A percentile compares a stretch with the other conserved stretches of the same genome.
Evolutionary conservation across 1,284 basidiomycete genomes (phyloP).

Genomic region (Apiotrichum porosum): DNA sequence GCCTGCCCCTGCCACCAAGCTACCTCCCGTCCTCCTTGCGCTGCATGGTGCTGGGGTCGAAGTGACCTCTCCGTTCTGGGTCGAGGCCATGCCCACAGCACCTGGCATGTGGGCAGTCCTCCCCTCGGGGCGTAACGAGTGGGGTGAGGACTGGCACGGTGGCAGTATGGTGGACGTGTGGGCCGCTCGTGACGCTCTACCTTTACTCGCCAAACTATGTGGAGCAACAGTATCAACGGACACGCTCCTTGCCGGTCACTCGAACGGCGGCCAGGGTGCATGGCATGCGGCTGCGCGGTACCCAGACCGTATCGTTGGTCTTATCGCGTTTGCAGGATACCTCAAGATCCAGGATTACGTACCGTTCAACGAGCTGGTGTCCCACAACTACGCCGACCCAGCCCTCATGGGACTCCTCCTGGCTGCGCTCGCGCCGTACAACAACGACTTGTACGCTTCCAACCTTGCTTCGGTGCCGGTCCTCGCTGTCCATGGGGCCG

Average conservation of each 20-base stretch:
- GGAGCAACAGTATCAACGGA: neutral
- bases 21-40: constrained; percentile 34
- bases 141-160: constrained; percentile 50
- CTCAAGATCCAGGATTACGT: constrained; percentile 82
- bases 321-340: constrained; percentile 68
- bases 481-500: constrained; percentile 71
- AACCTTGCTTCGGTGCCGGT: constrained; percentile 64
- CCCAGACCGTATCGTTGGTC: constrained; percentile 71
- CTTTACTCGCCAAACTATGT: neutral
- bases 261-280: constrained; percentile 86
- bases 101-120: constrained; percentile 37
- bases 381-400: constrained; percentile 67
- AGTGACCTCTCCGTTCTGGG: constrained; percentile 19
- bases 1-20: neutral
- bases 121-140: constrained; percentile 42
- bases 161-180: constrained; percentile 38
- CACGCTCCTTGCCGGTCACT: constrained; percentile 68
- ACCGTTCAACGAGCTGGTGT: constrained; percentile 58
- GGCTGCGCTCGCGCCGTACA: constrained; percentile 68
- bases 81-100: constrained; percentile 23
- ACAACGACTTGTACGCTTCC: constrained; percentile 76
- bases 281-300: constrained; percentile 72
- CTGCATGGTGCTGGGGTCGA: constrained; percentile 47
- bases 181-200: constrained; percentile 33
- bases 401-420: constrained; percentile 64